These are phyloP conservation scores for Chenopodium quinoa DNA, from an alignment of 148 eudicot species.

Conservation along the genomic window DNA sequence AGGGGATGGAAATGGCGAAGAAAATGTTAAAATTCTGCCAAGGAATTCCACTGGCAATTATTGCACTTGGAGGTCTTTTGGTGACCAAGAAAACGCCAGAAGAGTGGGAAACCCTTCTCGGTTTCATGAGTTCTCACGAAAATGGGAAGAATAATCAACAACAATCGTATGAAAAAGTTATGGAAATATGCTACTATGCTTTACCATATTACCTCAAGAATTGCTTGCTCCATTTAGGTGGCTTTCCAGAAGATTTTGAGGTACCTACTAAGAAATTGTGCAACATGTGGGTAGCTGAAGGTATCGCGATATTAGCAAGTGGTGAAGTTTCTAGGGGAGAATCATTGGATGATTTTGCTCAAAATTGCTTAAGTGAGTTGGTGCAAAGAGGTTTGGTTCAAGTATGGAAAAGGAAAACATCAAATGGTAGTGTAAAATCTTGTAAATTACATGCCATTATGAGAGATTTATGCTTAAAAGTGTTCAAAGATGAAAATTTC, in stretches of 20 bases:
- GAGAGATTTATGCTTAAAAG: constrained; percentile 39
- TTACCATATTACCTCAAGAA: constrained; percentile 46
- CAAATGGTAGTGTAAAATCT: constrained; percentile 31
- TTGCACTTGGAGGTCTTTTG: constrained; percentile 48
- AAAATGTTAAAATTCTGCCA: constrained; percentile 37
- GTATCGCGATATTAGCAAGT: constrained; percentile 25
- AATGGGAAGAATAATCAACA: constrained; percentile 17
- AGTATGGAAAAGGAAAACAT: constrained; percentile 32
- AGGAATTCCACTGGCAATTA: constrained; percentile 45
- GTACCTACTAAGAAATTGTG: constrained; percentile 34
- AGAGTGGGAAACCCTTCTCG: constrained; percentile 37
- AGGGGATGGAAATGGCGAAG: constrained; percentile 37
- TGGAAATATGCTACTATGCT: constrained; percentile 40
- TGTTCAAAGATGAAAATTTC: constrained; percentile 39
- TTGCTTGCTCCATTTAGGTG: constrained; percentile 43
- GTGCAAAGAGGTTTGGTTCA: constrained; percentile 42
- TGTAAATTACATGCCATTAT: constrained; percentile 42
- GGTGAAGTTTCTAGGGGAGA: constrained; percentile 25
- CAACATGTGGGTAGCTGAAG: constrained; percentile 52
- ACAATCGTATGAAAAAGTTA: constrained; percentile 30
- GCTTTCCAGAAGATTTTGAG: constrained; percentile 39
- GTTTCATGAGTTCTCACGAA: constrained; percentile 24
- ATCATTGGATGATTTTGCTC: constrained; percentile 35
- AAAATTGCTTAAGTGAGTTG: constrained; percentile 41
- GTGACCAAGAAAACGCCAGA: constrained; percentile 27